phyloP scores from a whole-genome alignment of 1,139 yeast genomes.

The Lizanozyma gosingica region DNA sequence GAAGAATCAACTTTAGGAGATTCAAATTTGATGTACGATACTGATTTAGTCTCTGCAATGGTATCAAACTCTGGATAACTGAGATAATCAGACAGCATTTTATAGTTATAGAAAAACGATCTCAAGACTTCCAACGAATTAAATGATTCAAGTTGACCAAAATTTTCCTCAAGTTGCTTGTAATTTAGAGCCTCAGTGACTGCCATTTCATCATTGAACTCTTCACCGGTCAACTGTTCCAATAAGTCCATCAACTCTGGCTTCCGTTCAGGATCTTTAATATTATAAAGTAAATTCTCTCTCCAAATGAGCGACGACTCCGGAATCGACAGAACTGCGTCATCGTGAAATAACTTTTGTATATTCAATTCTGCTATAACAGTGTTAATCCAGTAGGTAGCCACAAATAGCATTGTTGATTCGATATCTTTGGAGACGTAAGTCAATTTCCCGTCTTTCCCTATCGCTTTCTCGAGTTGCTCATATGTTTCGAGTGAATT shows the following conservation, averaged over 20 bases:
- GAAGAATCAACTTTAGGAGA: slow-evolving; percentile 10
- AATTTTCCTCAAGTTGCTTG: neutral
- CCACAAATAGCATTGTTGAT: neutral
- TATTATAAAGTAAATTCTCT: neutral
- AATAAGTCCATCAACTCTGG: neutral
- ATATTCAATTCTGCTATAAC: neutral
- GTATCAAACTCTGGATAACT: slow-evolving; percentile 23
- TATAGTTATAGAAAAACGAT: slow-evolving; percentile 16
- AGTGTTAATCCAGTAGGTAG: neutral
- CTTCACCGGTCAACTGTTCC: neutral
- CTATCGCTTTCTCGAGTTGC: too few relatives aligned
- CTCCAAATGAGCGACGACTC: neutral
- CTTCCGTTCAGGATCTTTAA: neutral
- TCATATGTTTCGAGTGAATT: too few relatives aligned
- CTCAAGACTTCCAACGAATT: slow-evolving; percentile 15
- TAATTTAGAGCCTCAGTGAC: neutral
- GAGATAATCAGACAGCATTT: slow-evolving; percentile 22
- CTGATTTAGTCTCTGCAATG: slow-evolving; percentile 10
- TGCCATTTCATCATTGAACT: neutral
- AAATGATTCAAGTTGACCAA: slow-evolving; percentile 7
- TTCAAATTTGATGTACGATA: slow-evolving; percentile 11
- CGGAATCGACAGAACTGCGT: neutral
- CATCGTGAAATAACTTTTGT: neutral
- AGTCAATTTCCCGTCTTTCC: neutral
- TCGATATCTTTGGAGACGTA: neutral